These are phyloP conservation scores for Aciculoconidium aculeatum DNA, from an alignment of 805 yeast genomes.

Conservation along the genomic window DNA sequence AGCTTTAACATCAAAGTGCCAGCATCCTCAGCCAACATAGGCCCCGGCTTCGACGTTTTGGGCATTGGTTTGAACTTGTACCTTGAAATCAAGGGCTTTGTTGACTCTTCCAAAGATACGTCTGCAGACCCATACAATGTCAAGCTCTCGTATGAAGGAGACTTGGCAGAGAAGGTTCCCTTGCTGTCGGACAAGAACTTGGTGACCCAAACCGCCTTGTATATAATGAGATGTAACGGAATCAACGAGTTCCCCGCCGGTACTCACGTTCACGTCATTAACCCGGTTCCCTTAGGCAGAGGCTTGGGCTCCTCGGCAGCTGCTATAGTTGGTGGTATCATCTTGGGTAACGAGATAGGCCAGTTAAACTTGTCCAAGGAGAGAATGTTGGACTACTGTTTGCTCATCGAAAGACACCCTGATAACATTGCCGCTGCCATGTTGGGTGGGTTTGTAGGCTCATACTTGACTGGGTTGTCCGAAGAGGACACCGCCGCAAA, in stretches of 20 bases:
- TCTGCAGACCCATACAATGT: conserved; percentile 64
- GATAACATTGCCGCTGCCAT: conserved; percentile 98
- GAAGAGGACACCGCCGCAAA: conserved; percentile 67
- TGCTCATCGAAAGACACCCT: conserved; percentile 97
- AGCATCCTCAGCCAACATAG: conserved; percentile 96
- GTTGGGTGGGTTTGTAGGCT: conserved; percentile 98
- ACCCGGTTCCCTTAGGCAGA: conserved; percentile 94
- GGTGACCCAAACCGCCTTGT: conserved; percentile 88
- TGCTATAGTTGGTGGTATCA: conserved; percentile 95
- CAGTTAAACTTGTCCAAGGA: conserved; percentile 65
- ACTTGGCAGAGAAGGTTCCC: conserved; percentile 80
- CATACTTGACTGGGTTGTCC: conserved; percentile 76
- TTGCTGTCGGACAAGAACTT: conserved; percentile 70
- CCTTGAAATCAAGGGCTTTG: conserved; percentile 61
- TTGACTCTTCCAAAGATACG: conserved; percentile 49
- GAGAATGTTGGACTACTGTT: conserved; percentile 87
- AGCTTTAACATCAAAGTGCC: conserved; percentile 74
- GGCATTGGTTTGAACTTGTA: conserved; percentile 83
- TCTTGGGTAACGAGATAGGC: conserved; percentile 83
- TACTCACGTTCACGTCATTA: conserved; percentile 70
- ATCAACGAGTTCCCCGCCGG: conserved; percentile 75
- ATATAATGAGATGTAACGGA: conserved; percentile 80
- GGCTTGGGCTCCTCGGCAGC: conserved; percentile 98
- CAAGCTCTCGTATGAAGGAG: conserved; percentile 63
- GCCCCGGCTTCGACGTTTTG: conserved; percentile 96